Base-by-base conservation (phyloP, 2,329 filamentous ascomycete species). In the Aquanectria penicillioides region DNA sequence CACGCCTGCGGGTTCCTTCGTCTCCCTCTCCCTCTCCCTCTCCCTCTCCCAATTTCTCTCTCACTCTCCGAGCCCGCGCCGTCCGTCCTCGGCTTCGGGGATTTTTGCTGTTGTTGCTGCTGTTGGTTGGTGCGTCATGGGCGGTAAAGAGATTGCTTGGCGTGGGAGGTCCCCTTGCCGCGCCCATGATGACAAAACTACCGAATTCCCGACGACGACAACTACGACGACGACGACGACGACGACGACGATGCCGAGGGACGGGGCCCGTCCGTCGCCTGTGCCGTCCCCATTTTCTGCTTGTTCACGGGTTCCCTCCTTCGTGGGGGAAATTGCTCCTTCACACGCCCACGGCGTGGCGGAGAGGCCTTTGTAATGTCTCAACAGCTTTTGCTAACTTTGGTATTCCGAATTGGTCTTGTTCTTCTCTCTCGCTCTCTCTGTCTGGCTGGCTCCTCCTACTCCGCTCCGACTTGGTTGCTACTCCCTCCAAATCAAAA, bases 331-430 rank as follows among this genome's bases (percentile, higher is more conserved):
- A 29, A 49, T 52, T 52, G 37, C 31, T n/a, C n/a, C 33, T 34
- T 29, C 31, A 23, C 33, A 51, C 54, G 40, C 47, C 47, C 47
- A 40, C 20, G 36, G 25, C 26, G 15, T 44, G 17, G 37, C 51
- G 46, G 23, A 38, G 40, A 34, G 25, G 26, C 25, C 31, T 46
- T 50, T 38, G 34, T 36, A 49, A 36, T 44, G 33, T 34, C 49
- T 43, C 48, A 41, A 31, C 46, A 57, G n/a, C n/a, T n/a, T n/a
- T n/a, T n/a, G n/a, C n/a, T n/a, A n/a, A n/a, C 11, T 37, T 40
- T 51, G 44, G 43, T 56, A 56, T 50, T 43, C 37, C 44, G 53
- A 57, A 50, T 57, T 37, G 41, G 38, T 28, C 47, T 57, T 17
- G 25, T 51, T 43, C n/a, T n/a, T n/a, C n/a, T n/a, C n/a, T n/a